phyloP scores from a whole-genome alignment of 2,329 filamentous ascomycete species.

The Aspergillus sp. region DNA sequence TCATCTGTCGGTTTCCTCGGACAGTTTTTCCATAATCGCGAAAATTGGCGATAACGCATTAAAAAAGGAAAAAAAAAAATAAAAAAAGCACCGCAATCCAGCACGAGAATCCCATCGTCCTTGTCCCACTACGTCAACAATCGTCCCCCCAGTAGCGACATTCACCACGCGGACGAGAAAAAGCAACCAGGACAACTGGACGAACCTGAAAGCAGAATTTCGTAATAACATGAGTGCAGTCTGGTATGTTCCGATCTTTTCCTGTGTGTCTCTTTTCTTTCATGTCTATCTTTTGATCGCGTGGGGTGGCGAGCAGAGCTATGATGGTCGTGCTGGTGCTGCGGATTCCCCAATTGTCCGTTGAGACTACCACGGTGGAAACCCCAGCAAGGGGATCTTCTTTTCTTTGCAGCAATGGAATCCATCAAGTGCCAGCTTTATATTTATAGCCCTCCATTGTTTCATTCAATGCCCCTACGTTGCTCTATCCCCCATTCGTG shows the following conservation, averaged over 20 bases:
- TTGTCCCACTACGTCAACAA: background rate
- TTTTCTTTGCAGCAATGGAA: background rate
- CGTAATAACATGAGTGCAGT: slow-evolving; percentile 15
- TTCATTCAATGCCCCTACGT: slow-evolving; percentile 3
- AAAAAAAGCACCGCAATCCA: background rate
- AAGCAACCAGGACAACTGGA: background rate
- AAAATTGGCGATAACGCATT: background rate
- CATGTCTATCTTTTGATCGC: background rate
- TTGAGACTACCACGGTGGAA: slow-evolving; percentile 5
- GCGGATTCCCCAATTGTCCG: slow-evolving; percentile 4
- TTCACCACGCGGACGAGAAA: background rate
- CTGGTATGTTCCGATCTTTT: slow-evolving; percentile 14
- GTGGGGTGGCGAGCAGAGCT: background rate
- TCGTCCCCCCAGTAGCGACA: background rate
- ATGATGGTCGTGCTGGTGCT: too few species aligned
- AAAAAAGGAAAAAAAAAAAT: background rate
- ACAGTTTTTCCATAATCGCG: background rate
- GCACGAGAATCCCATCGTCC: background rate
- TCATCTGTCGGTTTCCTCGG: background rate
- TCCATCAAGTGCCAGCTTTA: slow-evolving; percentile 7
- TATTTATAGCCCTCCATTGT: slow-evolving; percentile 6
- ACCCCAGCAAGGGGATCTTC: background rate
- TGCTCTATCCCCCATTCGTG: background rate
- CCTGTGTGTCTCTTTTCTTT: background rate
- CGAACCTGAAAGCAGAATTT: slow-evolving; percentile 1